Evolutionary conservation across 176 grass and related monocot genomes (phyloP).

Genomic region (Oryza rufipogon): DNA sequence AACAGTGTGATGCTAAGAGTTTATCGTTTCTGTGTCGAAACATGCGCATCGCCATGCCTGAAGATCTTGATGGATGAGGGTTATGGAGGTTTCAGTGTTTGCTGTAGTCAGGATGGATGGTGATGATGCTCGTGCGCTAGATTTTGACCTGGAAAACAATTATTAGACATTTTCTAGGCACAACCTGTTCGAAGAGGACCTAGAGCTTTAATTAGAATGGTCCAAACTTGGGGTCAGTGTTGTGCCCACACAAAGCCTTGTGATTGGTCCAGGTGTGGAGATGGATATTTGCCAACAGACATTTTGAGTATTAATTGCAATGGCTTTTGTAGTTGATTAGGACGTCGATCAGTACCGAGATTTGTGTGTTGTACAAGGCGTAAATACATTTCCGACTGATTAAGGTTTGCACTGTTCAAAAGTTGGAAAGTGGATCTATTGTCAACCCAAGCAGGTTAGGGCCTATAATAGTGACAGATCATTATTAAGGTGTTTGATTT

Average conservation of each 20-base stretch:
- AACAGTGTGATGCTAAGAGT: neutral
- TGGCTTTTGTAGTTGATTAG: neutral
- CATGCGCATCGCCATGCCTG: neutral
- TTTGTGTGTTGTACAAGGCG: neutral
- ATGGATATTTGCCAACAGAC: neutral
- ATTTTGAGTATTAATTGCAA: conserved; percentile 20
- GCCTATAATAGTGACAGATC: neutral
- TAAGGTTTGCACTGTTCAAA: neutral
- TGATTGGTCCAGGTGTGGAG: neutral
- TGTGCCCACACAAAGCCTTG: neutral
- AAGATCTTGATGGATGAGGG: neutral
- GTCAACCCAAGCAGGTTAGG: neutral
- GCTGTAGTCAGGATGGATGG: neutral
- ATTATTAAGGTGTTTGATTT: neutral
- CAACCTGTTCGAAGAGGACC: neutral
- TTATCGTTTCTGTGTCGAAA: neutral
- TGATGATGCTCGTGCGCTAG: neutral
- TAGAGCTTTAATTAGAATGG: conserved; percentile 6
- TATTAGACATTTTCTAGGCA: neutral
- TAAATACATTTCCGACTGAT: neutral
- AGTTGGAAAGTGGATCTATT: neutral
- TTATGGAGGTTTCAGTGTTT: neutral
- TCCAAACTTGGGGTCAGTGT: neutral
- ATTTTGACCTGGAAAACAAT: neutral
- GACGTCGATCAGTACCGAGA: neutral